phyloP scores from a whole-genome alignment of 768 basidiomycete species.

The Agrocybe praecox region DNA sequence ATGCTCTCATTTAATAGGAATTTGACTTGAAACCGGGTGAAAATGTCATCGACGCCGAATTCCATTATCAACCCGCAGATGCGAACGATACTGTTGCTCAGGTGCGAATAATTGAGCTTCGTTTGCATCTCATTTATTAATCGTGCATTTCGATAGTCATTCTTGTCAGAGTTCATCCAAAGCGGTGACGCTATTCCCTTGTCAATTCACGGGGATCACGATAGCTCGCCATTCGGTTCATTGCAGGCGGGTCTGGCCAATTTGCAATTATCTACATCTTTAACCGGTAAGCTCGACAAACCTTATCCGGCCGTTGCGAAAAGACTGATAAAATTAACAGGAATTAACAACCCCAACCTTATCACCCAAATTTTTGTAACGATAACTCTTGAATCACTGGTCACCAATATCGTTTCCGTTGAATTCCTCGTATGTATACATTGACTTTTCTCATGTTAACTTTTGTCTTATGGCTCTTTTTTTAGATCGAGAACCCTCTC shows the following conservation, averaged over 20 bases:
- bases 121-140: background rate
- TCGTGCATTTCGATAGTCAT: constrained; percentile 36
- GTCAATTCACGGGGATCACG: constrained; percentile 59
- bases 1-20: constrained; percentile 31
- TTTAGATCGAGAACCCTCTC: constrained; percentile 55
- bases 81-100: constrained; percentile 69
- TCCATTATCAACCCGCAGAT: constrained; percentile 67
- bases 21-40: constrained; percentile 62
- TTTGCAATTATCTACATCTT: constrained; percentile 48
- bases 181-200: constrained; percentile 47
- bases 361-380: constrained; percentile 58
- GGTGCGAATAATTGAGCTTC: constrained; percentile 23
- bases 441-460: background rate
- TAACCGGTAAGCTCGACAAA: constrained; percentile 49
- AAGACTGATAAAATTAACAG: constrained; percentile 23
- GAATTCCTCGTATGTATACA: constrained; percentile 46
- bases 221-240: constrained; percentile 64
- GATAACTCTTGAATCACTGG: constrained; percentile 51
- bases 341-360: constrained; percentile 54
- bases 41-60: constrained; percentile 57
- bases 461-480: constrained; percentile 2
- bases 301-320: too few species aligned
- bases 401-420: constrained; percentile 51
- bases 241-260: constrained; percentile 57
- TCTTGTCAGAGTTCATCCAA: constrained; percentile 64